phyloP scores from a whole-genome alignment of 2,329 filamentous ascomycete genomes.

The Hypoxylon sp. region DNA sequence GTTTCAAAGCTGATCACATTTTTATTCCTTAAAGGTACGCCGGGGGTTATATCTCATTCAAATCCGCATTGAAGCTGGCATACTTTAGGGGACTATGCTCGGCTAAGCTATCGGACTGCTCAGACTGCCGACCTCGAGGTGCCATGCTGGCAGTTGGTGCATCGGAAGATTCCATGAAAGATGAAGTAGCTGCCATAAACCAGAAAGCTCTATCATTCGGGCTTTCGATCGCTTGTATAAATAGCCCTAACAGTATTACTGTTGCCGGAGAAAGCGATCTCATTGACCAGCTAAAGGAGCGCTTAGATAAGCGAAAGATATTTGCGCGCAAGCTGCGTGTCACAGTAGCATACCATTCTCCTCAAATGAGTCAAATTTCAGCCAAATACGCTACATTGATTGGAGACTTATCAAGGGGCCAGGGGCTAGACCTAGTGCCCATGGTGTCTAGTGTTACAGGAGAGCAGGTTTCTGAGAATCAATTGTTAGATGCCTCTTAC shows the following conservation, averaged over 20 bases:
- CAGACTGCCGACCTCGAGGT: slow-evolving; percentile 29
- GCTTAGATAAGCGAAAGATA: slow-evolving; percentile 40
- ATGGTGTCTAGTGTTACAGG: slow-evolving; percentile 42
- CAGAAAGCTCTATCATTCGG: too few species aligned
- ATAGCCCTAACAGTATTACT: slow-evolving; percentile 53
- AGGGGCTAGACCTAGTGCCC: neutral
- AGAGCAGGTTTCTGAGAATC: neutral
- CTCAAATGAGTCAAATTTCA: slow-evolving; percentile 50
- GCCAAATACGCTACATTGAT: slow-evolving; percentile 29
- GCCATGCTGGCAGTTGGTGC: slow-evolving; percentile 54
- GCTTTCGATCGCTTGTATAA: slow-evolving; percentile 51
- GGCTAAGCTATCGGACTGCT: slow-evolving; percentile 3
- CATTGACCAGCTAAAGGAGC: slow-evolving; percentile 41
- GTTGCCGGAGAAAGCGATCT: slow-evolving; percentile 51
- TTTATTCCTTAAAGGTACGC: slow-evolving; percentile 28
- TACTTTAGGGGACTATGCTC: slow-evolving; percentile 38
- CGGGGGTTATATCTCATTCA: slow-evolving; percentile 26
- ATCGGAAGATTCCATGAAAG: neutral
- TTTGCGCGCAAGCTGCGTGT: slow-evolving; percentile 52
- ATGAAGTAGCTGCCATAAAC: neutral
- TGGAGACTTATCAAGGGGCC: neutral
- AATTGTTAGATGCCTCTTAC: slow-evolving; percentile 25
- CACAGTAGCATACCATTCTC: slow-evolving; percentile 55
- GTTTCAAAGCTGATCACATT: neutral
- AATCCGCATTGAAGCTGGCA: slow-evolving; percentile 39